phyloP scores from a whole-genome alignment of 192 early-diverging fungal species.

The Coemansia reversa region DNA sequence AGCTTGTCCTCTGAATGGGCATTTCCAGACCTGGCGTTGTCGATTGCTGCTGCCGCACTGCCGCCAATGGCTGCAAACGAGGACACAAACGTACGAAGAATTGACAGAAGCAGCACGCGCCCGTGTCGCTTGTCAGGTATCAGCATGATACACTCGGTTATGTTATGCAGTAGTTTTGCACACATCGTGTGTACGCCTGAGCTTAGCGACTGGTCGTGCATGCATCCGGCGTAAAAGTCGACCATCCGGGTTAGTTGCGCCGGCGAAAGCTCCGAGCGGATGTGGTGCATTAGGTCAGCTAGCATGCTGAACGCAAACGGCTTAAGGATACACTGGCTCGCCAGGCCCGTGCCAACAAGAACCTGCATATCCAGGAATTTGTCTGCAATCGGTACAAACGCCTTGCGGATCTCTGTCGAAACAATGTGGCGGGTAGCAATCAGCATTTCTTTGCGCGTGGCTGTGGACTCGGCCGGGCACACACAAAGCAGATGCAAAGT shows the following conservation, averaged over 20 bases:
- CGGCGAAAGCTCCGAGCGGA: conserved; percentile 79
- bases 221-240: conserved; percentile 86
- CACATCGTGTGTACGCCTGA: conserved; percentile 97
- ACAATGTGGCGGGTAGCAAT: conserved; percentile 94
- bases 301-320: conserved; percentile 93
- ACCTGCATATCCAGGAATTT: conserved; percentile 91
- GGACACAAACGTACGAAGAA: conserved; percentile 81
- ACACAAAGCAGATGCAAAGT: conserved; percentile 86
- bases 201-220: conserved; percentile 90
- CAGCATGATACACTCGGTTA: conserved; percentile 83
- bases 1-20: conserved; percentile 37
- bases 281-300: conserved; percentile 94
- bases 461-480: conserved; percentile 90
- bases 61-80: conserved; percentile 46
- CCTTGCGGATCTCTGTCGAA: conserved; percentile 83
- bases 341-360: conserved; percentile 88
- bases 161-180: conserved; percentile 85
- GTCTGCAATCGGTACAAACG: conserved; percentile 93
- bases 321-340: conserved; percentile 86
- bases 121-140: conserved; percentile 64
- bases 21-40: conserved; percentile 25
- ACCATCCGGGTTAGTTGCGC: conserved; percentile 81
- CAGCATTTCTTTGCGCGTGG: conserved; percentile 92
- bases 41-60: conserved; percentile 29
- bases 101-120: conserved; percentile 72